Conservation (phyloP, 1,284 basidiomycete genomes). For the Ustilago xerochloae region DNA sequence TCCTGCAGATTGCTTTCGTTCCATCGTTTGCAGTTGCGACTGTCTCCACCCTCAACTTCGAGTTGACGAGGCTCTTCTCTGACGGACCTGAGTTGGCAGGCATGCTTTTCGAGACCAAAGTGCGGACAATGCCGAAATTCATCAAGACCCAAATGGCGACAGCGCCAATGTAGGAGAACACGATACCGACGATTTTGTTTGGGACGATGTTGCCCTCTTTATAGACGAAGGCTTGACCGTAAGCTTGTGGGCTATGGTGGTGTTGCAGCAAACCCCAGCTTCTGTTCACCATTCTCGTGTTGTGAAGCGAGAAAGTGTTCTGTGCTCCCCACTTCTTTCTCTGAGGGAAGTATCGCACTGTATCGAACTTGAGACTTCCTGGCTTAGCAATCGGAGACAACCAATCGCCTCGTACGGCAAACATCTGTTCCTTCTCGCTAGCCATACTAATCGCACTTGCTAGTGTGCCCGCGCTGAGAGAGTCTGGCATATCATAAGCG, state of each 20-base stretch:
- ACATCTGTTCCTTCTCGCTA: slow-evolving; percentile 28
- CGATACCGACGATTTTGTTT: slow-evolving; percentile 70
- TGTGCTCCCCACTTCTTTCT: slow-evolving; percentile 73
- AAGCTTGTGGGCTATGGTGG: slow-evolving; percentile 47
- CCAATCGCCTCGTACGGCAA: slow-evolving; percentile 26
- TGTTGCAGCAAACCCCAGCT: slow-evolving; percentile 79
- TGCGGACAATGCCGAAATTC: slow-evolving; percentile 22
- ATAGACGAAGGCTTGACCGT: slow-evolving; percentile 75
- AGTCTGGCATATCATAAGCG: slow-evolving; percentile 71
- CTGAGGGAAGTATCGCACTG: slow-evolving; percentile 72
- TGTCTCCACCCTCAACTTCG: slow-evolving; percentile 43
- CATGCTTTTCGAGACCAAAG: slow-evolving; percentile 11
- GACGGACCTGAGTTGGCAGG: slow-evolving; percentile 27
- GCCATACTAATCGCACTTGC: slow-evolving; percentile 72
- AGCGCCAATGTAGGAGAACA: slow-evolving; percentile 69
- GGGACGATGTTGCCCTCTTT: slow-evolving; percentile 76
- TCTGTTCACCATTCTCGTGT: slow-evolving; percentile 79
- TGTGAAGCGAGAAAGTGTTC: slow-evolving; percentile 76
- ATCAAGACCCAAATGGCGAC: slow-evolving; percentile 61
- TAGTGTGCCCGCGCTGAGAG: slow-evolving; percentile 79
- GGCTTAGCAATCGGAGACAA: slow-evolving; percentile 43
- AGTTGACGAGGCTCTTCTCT: slow-evolving; percentile 9
- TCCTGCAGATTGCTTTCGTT: slow-evolving; percentile 73
- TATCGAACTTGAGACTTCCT: slow-evolving; percentile 70
- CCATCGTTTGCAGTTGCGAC: slow-evolving; percentile 71